These are phyloP conservation scores for Colletotrichum camelliae DNA, from an alignment of 2,329 filamentous ascomycete species.

Conservation along the genomic window DNA sequence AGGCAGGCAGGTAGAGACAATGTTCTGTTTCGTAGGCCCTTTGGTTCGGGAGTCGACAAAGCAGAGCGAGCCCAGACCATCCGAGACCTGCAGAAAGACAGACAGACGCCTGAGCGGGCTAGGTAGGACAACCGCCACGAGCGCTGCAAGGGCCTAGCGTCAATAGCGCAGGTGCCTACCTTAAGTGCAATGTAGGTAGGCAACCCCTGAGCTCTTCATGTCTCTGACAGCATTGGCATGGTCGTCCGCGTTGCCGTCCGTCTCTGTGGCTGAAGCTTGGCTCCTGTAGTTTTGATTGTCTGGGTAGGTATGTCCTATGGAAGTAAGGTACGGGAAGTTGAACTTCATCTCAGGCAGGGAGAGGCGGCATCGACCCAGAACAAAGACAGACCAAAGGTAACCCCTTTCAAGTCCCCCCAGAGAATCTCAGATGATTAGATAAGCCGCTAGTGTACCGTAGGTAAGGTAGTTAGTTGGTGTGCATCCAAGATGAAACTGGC, in stretches of 20 bases:
- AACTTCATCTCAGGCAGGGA: not conserved
- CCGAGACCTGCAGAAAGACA: not conserved
- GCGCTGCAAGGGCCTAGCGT: not conserved
- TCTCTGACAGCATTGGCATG: not conserved
- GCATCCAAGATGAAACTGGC: not conserved
- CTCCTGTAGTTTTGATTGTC: not conserved
- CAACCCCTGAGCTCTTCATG: not conserved
- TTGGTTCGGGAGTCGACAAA: not conserved
- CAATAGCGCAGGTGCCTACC: not conserved
- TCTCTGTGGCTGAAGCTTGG: not conserved
- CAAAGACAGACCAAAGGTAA: not conserved
- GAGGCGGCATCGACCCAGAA: not conserved
- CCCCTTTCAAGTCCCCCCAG: not conserved
- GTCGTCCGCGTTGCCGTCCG: not conserved
- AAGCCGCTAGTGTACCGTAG: not conserved
- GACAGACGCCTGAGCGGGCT: not conserved
- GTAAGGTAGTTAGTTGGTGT: not conserved
- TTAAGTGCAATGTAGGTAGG: not conserved
- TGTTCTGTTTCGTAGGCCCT: not conserved
- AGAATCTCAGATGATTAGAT: not conserved
- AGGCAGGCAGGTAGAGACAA: not conserved
- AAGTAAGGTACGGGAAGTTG: not conserved
- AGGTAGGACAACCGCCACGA: not conserved
- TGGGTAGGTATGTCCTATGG: no score
- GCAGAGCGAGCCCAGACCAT: not conserved